phyloP scores from a whole-genome alignment of 352 stramenopile genomes.

The Phytophthora citricola region DNA sequence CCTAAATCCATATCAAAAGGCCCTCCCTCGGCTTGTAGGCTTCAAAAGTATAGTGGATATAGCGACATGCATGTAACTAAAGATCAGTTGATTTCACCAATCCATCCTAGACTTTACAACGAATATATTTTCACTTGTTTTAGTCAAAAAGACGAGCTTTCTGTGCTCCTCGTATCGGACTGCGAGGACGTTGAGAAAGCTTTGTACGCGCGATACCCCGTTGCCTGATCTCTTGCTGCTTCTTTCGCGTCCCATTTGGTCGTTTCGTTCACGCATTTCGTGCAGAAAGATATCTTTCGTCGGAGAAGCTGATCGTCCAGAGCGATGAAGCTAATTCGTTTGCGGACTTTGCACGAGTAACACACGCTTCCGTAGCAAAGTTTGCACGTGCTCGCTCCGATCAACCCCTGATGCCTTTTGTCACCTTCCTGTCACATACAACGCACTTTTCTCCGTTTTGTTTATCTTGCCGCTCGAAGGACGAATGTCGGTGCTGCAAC shows the following conservation, averaged over 20 bases:
- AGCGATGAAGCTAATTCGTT: conserved; percentile 40
- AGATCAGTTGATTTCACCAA: too few relatives aligned
- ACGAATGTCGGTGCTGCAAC: conserved; percentile 17
- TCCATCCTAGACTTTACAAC: too few relatives aligned
- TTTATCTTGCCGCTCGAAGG: conserved; percentile 11
- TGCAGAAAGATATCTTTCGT: conserved; percentile 44
- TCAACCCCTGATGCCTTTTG: conserved; percentile 16
- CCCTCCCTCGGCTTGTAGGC: background rate
- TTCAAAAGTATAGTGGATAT: background rate
- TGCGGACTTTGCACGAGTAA: conserved; percentile 35
- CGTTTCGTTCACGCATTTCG: conserved; percentile 39
- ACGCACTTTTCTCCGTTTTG: conserved; percentile 13
- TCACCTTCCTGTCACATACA: conserved; percentile 30
- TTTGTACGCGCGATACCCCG: conserved; percentile 33
- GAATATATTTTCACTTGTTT: background rate
- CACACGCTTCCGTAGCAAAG: conserved; percentile 42
- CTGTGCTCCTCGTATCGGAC: conserved; percentile 20
- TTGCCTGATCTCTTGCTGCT: conserved; percentile 27
- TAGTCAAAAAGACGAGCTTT: conserved; percentile 8
- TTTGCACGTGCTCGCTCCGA: conserved; percentile 32
- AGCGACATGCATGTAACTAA: too few relatives aligned
- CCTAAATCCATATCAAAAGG: too few relatives aligned
- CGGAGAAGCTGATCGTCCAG: conserved; percentile 34
- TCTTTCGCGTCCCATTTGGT: conserved; percentile 31
- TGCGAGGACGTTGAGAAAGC: conserved; percentile 28